phyloP scores from a whole-genome alignment of 768 basidiomycete species.

The Boletus rufocinnamomeus region DNA sequence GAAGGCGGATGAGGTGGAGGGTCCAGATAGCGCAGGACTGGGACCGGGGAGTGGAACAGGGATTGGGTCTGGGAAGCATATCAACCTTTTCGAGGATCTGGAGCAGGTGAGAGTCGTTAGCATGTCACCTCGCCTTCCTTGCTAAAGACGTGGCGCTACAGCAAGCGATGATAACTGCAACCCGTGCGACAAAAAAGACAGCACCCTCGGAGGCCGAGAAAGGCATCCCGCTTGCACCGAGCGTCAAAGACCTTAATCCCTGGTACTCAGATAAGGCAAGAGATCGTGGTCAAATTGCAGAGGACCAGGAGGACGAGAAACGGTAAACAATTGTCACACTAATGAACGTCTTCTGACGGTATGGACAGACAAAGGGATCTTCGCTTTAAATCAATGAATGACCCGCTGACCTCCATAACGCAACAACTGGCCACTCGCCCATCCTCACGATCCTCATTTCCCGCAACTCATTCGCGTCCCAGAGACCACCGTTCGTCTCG shows the following conservation, averaged over 20 bases:
- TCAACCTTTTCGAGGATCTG: conserved; percentile 84
- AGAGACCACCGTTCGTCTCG: conserved; percentile 20
- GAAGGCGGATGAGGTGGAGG: conserved; percentile 36
- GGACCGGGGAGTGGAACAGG: neutral
- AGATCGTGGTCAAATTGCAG: conserved; percentile 29
- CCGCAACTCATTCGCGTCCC: conserved; percentile 18
- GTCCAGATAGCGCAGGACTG: neutral
- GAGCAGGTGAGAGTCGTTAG: conserved; percentile 52
- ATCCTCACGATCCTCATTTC: conserved; percentile 14
- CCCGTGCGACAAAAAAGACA: conserved; percentile 52
- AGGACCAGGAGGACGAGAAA: conserved; percentile 36
- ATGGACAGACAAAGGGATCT: conserved; percentile 58
- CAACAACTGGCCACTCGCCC: conserved; percentile 54
- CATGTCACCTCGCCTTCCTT: neutral
- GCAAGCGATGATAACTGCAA: conserved; percentile 48
- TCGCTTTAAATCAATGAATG: conserved; percentile 60
- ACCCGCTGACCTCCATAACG: conserved; percentile 76
- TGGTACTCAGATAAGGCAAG: conserved; percentile 59
- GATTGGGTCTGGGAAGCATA: conserved; percentile 56
- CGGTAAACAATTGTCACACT: conserved; percentile 32
- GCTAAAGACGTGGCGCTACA: conserved; percentile 20
- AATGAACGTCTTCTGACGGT: neutral
- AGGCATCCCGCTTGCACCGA: conserved; percentile 73
- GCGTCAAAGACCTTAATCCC: conserved; percentile 74
- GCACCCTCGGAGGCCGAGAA: conserved; percentile 58